Base-by-base conservation (phyloP, 768 basidiomycete genomes). In the Candolleomyces eurysporus region DNA sequence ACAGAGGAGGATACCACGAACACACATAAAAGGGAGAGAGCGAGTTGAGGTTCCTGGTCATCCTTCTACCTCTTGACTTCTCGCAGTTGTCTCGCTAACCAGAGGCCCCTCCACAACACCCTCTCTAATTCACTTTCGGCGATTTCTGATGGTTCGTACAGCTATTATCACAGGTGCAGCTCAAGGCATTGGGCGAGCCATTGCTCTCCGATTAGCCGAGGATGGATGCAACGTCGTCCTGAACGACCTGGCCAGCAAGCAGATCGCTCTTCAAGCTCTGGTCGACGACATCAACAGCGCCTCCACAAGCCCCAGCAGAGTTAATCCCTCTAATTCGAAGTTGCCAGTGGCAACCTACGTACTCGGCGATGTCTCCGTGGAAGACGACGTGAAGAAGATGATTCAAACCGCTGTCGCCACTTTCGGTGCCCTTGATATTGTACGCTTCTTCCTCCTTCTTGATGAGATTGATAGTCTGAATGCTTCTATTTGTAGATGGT, bases 131-230 rank as follows among this genome's bases (percentile, higher is more conserved):
- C 32, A 32, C 32, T 32, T 9, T 32, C 32, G 32, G 5, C 32
- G 32, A 32, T 9, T 9, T 32, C 4, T 9, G 5, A 46, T 46
- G 45, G 26, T 21, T 42, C 57, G 60, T 45, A 68, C 76, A 48
- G 79, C 78, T 4, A 69, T 78, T 61, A 70, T 81, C 40, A 80
- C 80, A 0, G 81, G 79, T 40, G 75, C 72, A 17, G 72, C 71
- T 4, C 75, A 75, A 58, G 81, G 81, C 21, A 79, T 80, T 32
- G 80, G 79, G 13, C 72, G 73, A 21, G 77, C 77, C 53, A 77
- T 80, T 55, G 75, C 78, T 22, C 65, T 74, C 17, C 71, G 76
- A 6, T 73, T 81, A 31, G 79, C 79, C 48, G 59, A 65, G 8
- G 79, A 76, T 53, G 78, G 79, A 30, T 73, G 75, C 62, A 75